A percentile compares a stretch with the other conserved stretches of the same genome.
These are phyloP conservation scores for Xylaria cubensis DNA, from an alignment of 495 filamentous ascomycete genomes.

Conservation along the genomic window DNA sequence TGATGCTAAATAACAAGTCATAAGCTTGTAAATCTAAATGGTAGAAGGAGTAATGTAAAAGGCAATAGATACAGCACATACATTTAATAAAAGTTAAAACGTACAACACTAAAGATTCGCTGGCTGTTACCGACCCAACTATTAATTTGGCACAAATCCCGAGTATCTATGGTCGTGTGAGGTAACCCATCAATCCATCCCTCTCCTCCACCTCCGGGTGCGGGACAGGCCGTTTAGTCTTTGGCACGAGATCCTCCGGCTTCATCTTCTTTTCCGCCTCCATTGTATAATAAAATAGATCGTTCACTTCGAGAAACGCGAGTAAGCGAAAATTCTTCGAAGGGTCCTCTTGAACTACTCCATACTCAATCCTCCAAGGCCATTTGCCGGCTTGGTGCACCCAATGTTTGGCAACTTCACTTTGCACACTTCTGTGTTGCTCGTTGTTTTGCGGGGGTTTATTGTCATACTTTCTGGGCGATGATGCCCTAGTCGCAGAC, in stretches of 20 bases:
- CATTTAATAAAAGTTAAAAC: no score
- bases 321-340: not conserved
- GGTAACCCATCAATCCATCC: not conserved
- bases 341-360: not conserved
- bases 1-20: no score
- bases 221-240: not conserved
- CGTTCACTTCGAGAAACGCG: not conserved
- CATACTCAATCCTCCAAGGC: not conserved
- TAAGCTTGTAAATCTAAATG: no score
- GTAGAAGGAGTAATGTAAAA: no score
- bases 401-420: not conserved
- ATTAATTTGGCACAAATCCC: no score
- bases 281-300: not conserved
- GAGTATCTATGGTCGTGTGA: slow-evolving; percentile 4
- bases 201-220: not conserved
- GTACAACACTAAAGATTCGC: no score
- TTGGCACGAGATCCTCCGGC: not conserved
- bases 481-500: not conserved
- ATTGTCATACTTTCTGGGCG: not conserved
- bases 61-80: no score
- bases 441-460: no score
- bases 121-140: no score
- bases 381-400: slow-evolving; percentile 3
- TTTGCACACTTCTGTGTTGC: not conserved
- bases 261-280: not conserved